Percentiles rank a stretch among this genome's conserved stretches.
phyloP scores from a whole-genome alignment of 164 flowering plant species.

The Chloranthus sessilifolius region DNA sequence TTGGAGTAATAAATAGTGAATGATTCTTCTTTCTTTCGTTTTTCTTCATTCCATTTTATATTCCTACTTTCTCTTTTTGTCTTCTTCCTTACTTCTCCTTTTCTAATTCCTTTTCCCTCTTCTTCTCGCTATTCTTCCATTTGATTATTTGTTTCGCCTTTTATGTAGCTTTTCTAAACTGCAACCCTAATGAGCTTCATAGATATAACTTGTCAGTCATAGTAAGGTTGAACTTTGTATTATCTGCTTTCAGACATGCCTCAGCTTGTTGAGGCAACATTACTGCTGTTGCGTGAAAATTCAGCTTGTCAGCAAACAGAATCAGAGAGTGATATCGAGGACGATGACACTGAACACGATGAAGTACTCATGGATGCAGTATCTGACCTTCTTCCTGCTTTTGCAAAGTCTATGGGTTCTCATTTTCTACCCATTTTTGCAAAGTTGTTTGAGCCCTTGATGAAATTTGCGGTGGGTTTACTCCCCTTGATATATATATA shows the following conservation, averaged over 20 bases:
- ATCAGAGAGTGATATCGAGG: constrained; percentile 76
- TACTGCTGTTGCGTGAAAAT: constrained; percentile 63
- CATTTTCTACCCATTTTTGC: constrained; percentile 80
- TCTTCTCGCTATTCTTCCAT: neutral
- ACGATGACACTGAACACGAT: constrained; percentile 74
- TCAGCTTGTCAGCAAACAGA: constrained; percentile 84
- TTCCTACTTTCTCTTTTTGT: neutral
- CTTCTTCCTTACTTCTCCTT: neutral
- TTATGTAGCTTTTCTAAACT: no score
- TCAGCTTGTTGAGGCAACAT: constrained; percentile 74
- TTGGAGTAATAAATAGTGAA: no score
- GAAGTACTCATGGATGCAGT: constrained; percentile 99
- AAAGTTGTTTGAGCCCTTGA: constrained; percentile 72
- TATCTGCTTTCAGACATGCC: constrained; percentile 50
- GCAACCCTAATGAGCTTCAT: no score
- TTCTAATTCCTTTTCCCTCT: neutral
- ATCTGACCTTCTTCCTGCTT: constrained; percentile 92
- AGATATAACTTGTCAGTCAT: neutral
- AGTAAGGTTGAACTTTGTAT: constrained; percentile 4
- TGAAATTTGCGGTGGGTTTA: constrained; percentile 86
- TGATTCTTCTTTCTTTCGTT: neutral
- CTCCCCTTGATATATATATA: neutral
- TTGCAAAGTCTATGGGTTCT: constrained; percentile 93
- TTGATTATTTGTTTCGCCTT: no score
- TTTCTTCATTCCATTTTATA: neutral